Conservation (phyloP, 495 filamentous ascomycete species). For the Aspergillus hancockii region DNA sequence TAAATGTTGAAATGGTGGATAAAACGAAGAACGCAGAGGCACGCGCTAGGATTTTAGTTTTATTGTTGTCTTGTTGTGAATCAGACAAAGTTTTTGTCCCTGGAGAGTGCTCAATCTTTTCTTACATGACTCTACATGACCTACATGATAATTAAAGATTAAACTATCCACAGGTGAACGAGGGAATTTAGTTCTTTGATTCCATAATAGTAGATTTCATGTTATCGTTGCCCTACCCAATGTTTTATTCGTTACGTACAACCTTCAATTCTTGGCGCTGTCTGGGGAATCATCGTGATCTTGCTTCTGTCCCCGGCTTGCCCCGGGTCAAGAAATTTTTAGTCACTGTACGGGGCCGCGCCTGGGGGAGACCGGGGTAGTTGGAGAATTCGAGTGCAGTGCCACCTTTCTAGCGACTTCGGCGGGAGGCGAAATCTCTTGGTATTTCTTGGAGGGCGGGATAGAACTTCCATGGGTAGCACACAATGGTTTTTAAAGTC, state of each 20-base stretch:
- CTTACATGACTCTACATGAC: too few species aligned
- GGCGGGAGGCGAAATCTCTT: neutral
- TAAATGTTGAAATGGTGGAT: neutral
- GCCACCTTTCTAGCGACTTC: conserved; percentile 3
- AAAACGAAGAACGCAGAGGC: neutral
- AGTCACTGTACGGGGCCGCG: conserved; percentile 1
- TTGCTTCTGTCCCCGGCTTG: neutral
- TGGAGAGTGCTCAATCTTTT: too few species aligned
- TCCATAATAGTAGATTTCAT: neutral
- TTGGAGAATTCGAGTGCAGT: neutral
- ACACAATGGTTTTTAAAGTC: neutral
- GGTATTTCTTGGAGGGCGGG: neutral
- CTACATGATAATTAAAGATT: neutral
- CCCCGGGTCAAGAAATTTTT: conserved; percentile 2
- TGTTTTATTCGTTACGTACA: neutral
- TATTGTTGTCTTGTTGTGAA: neutral
- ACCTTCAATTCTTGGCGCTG: neutral
- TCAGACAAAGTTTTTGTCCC: neutral
- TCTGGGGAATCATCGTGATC: neutral
- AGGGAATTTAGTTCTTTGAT: neutral
- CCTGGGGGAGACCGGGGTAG: neutral
- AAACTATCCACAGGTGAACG: neutral
- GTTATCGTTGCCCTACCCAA: neutral
- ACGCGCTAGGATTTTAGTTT: neutral
- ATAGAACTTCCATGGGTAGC: neutral